Conservation (phyloP, 495 filamentous ascomycete species). For the Cryomyces minteri region DNA sequence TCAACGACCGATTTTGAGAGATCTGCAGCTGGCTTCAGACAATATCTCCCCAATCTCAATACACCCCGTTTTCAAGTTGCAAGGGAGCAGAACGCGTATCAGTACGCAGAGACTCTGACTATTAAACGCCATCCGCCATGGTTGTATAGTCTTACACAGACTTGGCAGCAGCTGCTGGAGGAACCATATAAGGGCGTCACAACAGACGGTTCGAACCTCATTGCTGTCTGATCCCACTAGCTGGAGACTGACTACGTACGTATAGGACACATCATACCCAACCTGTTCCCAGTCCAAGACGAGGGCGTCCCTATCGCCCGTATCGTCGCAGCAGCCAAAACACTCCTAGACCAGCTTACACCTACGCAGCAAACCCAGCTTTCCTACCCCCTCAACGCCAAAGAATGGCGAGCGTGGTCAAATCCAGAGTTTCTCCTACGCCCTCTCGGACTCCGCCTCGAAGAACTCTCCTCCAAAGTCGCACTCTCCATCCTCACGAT, state of each 20-base stretch:
- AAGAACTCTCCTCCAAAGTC: conserved; percentile 27
- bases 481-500: conserved; percentile 33
- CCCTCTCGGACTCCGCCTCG: conserved; percentile 40
- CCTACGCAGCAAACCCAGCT: conserved; percentile 28
- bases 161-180: conserved; percentile 44
- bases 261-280: conserved; percentile 31
- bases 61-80: conserved; percentile 42
- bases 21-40: conserved; percentile 25
- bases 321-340: conserved; percentile 31
- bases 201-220: conserved; percentile 33
- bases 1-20: background rate
- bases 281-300: conserved; percentile 40
- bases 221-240: conserved; percentile 2
- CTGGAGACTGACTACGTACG: conserved; percentile 1
- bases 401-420: conserved; percentile 57
- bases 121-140: conserved; percentile 41
- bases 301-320: conserved; percentile 36
- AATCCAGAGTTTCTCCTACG: conserved; percentile 43
- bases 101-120: conserved; percentile 43
- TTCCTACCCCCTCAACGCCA: conserved; percentile 44
- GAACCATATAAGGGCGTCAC: conserved; percentile 59
- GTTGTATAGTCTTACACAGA: conserved; percentile 45
- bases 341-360: conserved; percentile 25
- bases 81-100: conserved; percentile 41
- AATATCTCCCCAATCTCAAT: conserved; percentile 41